Evolutionary conservation across 345 rosid genomes (phyloP), one percentile per base, ranked within the genome.

Genomic region (Dipteronia sinensis): DNA sequence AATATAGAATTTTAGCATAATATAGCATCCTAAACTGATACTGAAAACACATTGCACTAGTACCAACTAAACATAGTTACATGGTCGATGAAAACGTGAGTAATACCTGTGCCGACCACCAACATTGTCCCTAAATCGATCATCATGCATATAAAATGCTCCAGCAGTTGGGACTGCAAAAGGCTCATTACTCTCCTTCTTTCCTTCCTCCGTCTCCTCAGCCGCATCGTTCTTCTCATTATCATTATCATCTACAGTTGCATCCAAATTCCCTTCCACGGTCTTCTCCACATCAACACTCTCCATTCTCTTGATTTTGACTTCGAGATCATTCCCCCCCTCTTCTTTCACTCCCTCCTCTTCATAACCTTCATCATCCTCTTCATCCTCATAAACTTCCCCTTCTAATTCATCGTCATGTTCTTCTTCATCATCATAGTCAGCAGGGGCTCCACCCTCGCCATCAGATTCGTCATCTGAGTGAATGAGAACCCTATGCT

Each of bases 141-240:
- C 97, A 83, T 95, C 99, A 47, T 95, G 99, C 98, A 95, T 95
- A 79, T 95, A 95, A 81, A 95, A 95, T 0, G 99, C 97, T 49
- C 99, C 99, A 71, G 96, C 97, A 78, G 98, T 93, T 15, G 99
- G 99, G 70, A 95, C 99, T 0, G 97, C 94, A 78, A 84, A 95
- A 2, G 97, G 99, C 72, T 95, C 95, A 67, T 86, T 93, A 79
- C 79, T 90, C 82, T 91, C 88, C 86, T 88, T 92, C 86, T 80
- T 91, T 69, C 53, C 89, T 47, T 77, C 93, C 58, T 51, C 84
- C 73, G 66, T 87, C 20, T 67, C 92, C 38, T 73, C 88, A 65
- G 17, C 81, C 53, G 12, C 83, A 74, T 77, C 81, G 16, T 72
- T 71, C 15, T 64, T 83, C 42, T 51, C 80, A 40, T 31, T 77